These are phyloP conservation scores for Lichenothelia convexa DNA, from an alignment of 495 filamentous ascomycete genomes.

Conservation along the genomic window DNA sequence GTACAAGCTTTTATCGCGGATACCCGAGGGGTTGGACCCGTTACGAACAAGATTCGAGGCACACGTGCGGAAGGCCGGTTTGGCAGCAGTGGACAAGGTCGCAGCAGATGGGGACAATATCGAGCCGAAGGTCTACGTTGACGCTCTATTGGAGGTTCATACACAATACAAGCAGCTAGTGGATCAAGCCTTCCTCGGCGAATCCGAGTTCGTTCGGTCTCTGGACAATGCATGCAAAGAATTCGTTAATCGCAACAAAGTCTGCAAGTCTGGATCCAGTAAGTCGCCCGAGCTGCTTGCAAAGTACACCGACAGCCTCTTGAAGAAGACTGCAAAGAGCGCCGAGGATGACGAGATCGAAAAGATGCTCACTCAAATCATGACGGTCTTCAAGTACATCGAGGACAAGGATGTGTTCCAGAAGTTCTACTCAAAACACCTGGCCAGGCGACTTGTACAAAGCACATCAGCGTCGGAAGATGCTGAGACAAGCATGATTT, in stretches of 20 bases:
- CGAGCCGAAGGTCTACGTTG: constrained; percentile 92
- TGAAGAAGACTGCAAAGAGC: constrained; percentile 76
- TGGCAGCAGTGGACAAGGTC: constrained; percentile 79
- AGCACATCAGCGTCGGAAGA: constrained; percentile 89
- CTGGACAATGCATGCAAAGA: constrained; percentile 94
- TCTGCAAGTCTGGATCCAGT: constrained; percentile 80
- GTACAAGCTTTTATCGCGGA: constrained; percentile 82
- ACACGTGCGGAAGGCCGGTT: constrained; percentile 77
- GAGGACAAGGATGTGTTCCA: constrained; percentile 99
- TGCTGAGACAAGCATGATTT: constrained; percentile 97
- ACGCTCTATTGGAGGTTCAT: constrained; percentile 85
- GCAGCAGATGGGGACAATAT: constrained; percentile 74
- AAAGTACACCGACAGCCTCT: constrained; percentile 84
- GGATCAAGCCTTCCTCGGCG: constrained; percentile 79
- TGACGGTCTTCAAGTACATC: constrained; percentile 99
- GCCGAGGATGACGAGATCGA: constrained; percentile 89
- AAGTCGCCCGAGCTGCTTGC: constrained; percentile 88
- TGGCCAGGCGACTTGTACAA: constrained; percentile 88
- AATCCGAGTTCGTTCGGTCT: constrained; percentile 92
- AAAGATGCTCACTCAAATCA: constrained; percentile 78
- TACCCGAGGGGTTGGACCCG: constrained; percentile 83
- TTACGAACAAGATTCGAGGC: constrained; percentile 75
- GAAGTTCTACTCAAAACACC: constrained; percentile 95
- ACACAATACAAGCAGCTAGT: constrained; percentile 83
- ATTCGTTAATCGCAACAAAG: constrained; percentile 91